phyloP scores from a whole-genome alignment of 129 eudicot genomes.

The Flaveria sonorensis region DNA sequence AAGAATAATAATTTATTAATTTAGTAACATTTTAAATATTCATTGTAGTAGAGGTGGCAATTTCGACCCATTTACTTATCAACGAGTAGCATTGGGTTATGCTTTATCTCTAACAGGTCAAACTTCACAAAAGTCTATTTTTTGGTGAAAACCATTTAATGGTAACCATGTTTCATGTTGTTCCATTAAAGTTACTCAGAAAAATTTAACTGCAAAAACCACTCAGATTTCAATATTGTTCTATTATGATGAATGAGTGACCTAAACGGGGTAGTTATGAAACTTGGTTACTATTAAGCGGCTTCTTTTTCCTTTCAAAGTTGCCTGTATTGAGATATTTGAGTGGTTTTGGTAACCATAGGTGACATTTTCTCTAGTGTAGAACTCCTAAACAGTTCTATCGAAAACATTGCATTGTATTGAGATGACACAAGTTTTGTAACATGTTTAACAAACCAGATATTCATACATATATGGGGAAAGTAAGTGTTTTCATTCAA shows the following conservation, averaged over 20 bases:
- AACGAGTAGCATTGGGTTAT: neutral
- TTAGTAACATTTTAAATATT: constrained; percentile 17
- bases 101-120: neutral
- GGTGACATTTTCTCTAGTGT: constrained; percentile 2
- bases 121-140: neutral
- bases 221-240: neutral
- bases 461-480: too few species aligned
- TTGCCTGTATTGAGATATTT: too few species aligned
- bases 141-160: neutral
- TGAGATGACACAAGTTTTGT: neutral
- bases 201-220: neutral
- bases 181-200: neutral
- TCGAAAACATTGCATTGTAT: neutral
- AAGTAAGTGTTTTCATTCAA: neutral
- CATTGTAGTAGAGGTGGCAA: neutral
- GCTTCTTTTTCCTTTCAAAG: neutral
- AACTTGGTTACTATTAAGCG: neutral
- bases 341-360: neutral
- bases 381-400: neutral
- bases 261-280: neutral
- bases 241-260: neutral
- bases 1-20: constrained; percentile 20
- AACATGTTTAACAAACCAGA: neutral
- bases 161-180: neutral
- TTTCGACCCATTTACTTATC: neutral